Evolutionary conservation across 73 alveolate species (phyloP).

Genomic region (Uronychia binucleata): DNA sequence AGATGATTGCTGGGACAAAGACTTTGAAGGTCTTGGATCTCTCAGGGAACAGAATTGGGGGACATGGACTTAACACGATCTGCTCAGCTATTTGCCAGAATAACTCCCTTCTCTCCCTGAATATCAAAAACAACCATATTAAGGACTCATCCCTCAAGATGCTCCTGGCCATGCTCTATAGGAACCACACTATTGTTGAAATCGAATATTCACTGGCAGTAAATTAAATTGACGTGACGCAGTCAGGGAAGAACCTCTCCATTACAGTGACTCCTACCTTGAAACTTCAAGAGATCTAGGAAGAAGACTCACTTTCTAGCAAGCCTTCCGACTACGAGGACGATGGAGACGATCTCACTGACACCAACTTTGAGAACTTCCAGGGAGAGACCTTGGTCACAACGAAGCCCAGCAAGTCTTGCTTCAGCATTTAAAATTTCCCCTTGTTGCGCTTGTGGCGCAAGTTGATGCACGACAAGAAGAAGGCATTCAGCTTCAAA

Average conservation of each 20-base stretch:
- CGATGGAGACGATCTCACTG: background rate
- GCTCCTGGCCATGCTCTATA: constrained; percentile 8
- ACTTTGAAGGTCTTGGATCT: background rate
- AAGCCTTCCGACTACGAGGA: too few relatives aligned
- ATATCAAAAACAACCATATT: background rate
- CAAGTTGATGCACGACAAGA: background rate
- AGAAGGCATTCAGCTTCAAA: constrained; percentile 12
- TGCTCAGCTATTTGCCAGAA: constrained; percentile 20
- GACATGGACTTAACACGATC: background rate
- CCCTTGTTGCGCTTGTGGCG: background rate
- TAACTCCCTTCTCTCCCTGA: background rate
- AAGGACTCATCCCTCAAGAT: background rate
- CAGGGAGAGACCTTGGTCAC: background rate
- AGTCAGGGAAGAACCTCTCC: background rate
- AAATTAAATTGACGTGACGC: too few relatives aligned
- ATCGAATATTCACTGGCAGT: background rate
- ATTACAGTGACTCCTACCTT: background rate
- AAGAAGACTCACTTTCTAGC: background rate
- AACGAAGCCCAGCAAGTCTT: background rate
- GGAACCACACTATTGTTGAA: background rate
- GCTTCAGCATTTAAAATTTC: background rate
- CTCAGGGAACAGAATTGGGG: constrained; percentile 3
- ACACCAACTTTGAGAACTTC: background rate
- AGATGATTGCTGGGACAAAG: background rate
- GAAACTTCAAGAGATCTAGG: background rate